These are phyloP conservation scores for Zanthoxylum bungeanum DNA, from an alignment of 345 rosid species.

Conservation along the genomic window DNA sequence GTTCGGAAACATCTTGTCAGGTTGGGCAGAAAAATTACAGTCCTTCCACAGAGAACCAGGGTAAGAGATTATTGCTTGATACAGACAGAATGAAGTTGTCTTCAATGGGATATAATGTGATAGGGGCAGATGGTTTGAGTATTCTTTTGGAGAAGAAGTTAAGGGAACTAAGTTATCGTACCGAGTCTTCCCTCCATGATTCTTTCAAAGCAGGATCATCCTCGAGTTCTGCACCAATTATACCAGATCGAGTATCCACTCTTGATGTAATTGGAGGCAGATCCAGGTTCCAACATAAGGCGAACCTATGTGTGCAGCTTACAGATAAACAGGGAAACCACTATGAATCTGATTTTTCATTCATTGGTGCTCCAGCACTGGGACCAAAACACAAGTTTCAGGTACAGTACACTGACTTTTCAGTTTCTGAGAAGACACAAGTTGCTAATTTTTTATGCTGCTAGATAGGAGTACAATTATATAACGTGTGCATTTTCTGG, in stretches of 20 bases:
- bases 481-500: not conserved
- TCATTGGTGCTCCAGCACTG: conserved; percentile 21
- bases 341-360: conserved; percentile 22
- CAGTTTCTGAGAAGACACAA: not conserved
- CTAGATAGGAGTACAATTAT: too few relatives aligned
- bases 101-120: conserved; percentile 52
- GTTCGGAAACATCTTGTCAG: conserved; percentile 36
- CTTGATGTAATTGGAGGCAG: conserved; percentile 18
- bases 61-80: conserved; percentile 49
- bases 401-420: conserved; percentile 31
- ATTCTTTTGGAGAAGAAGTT: conserved; percentile 84
- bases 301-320: conserved; percentile 8
- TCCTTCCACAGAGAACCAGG: conserved; percentile 27
- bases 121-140: conserved; percentile 80
- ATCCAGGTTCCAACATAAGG: conserved; percentile 17
- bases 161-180: conserved; percentile 55
- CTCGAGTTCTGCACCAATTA: conserved; percentile 30
- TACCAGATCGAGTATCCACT: too few relatives aligned
- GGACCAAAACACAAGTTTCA: conserved; percentile 38
- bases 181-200: conserved; percentile 51
- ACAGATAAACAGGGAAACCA: conserved; percentile 23
- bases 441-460: too few relatives aligned
- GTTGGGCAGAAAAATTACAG: conserved; percentile 22
- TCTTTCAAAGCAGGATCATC: conserved; percentile 31
- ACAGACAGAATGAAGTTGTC: conserved; percentile 43